A percentile compares a stretch with the other conserved stretches of the same genome.
These are phyloP conservation scores for Aspergillus brunneoviolaceus DNA, from an alignment of 2,329 filamentous ascomycete species.

Conservation along the genomic window DNA sequence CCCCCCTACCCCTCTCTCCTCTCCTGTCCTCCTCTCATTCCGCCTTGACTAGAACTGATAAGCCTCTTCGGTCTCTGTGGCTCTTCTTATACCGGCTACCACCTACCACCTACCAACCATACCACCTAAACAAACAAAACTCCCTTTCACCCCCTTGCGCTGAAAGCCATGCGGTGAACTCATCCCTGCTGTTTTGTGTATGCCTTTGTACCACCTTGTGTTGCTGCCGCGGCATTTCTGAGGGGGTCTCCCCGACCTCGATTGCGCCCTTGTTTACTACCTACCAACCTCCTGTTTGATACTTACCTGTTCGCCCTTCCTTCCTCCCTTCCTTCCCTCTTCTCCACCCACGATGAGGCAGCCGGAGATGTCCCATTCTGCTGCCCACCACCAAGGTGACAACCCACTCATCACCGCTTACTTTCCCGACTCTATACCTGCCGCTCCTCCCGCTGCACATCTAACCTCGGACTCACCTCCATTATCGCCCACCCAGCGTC, in stretches of 20 bases:
- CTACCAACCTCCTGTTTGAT: slow-evolving; percentile 12
- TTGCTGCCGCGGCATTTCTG: slow-evolving; percentile 19
- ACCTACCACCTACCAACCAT: no score
- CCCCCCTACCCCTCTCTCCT: neutral
- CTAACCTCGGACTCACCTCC: slow-evolving; percentile 11
- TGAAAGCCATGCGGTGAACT: slow-evolving; percentile 25
- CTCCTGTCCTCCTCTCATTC: neutral
- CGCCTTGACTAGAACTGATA: neutral
- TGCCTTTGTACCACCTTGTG: slow-evolving; percentile 24
- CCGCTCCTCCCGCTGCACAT: slow-evolving; percentile 21
- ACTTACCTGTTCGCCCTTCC: neutral
- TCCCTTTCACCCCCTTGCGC: slow-evolving; percentile 19
- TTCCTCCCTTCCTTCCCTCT: slow-evolving; percentile 10
- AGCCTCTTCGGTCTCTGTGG: neutral
- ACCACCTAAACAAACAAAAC: no score
- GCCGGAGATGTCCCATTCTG: slow-evolving; percentile 39
- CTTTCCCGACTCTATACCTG: slow-evolving; percentile 19
- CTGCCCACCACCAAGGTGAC: slow-evolving; percentile 34
- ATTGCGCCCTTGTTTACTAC: slow-evolving; percentile 19
- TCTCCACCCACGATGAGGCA: slow-evolving; percentile 29
- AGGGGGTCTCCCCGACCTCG: slow-evolving; percentile 15
- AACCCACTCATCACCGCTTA: slow-evolving; percentile 25
- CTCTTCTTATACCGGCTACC: slow-evolving; percentile 4
- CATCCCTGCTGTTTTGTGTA: slow-evolving; percentile 21
- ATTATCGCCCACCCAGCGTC: slow-evolving; percentile 10